Base-by-base conservation (phyloP, 371 early-diverging fungal species). In the Mortierella sp. region DNA sequence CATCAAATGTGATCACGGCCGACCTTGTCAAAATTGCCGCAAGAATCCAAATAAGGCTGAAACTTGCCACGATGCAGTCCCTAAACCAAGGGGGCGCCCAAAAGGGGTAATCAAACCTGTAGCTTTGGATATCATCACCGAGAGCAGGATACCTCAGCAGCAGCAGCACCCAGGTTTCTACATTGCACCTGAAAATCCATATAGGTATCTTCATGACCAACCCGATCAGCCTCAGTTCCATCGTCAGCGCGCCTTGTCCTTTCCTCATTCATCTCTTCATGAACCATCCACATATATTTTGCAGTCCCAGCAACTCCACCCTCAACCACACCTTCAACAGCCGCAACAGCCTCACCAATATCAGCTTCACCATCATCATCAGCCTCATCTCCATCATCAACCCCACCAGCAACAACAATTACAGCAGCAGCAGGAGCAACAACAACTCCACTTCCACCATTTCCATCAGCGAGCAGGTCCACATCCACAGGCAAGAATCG, bases 31-130 rank as follows among this genome's bases (percentile, higher is more conserved):
- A 32, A 79, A 79, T 57, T 79, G 79, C n/a, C 68, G 54, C 47
- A 79, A 79, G 62, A 72, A 79, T 32, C 79, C 79, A 2, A 47
- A 51, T 57, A 79, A 79, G 64, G 74, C 66, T 15, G 13, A 32
- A 34, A 79, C 40, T 28, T 79, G 79, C 51, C 70, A 54, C 0
- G 74, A 79, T 49, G 79, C 79, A 0, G 74, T 79, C 4, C 79
- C 79, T 6, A 79, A 79, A 43, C 79, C 79, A 6, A 55, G 79
- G 47, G 79, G 79, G 5, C 79, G 79, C 2, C 79, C 79, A 37
- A 79, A 79, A 34, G 74, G 74, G 45, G 79, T 72, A 9, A 73
- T 59, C 49, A 79, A 79, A 23, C 34, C 57, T 10, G 70, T 70
- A 2, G 64, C 74, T 0, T 70, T 67, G 19, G 73, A 73, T 29